Base-by-base conservation (phyloP, 257 asterid genomes). In the Ligustrum vulgare region DNA sequence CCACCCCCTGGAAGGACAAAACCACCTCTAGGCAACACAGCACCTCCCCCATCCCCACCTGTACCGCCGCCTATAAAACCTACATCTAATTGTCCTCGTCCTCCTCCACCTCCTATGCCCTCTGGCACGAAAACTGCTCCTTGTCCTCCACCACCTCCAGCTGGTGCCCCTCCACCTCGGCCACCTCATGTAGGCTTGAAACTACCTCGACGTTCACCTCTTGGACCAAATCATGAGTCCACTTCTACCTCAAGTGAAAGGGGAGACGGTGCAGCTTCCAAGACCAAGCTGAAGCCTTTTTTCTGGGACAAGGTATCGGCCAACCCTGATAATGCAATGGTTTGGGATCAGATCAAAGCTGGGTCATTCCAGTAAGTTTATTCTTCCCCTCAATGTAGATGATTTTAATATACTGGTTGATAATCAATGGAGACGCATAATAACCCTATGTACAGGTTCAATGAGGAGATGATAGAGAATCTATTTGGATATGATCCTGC, bases 271-370 rank as follows among this genome's bases (percentile, higher is more conserved):
- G 86, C 75, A 75, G 79, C 80, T 80, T 39, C 83, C 71, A 95
- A 88, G 84, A 60, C 97, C 71, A 95, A 95, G 90, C 88, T 95
- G 83, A 95, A 95, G 86, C 99, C 99, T 49, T 91, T 95, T 87
- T 95, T 95, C 80, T 95, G 99, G 99, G 99, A 95, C 82, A 95
- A 95, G 84, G 98, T 95, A 35, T 73, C 81, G 43, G 97, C 97
- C 32, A 86, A 90, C 73, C 88, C 97, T 32, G 91, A 95, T 77
- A 83, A 85, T 74, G 84, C 97, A 10, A 95, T 93, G 99, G 98
- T 93, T 79, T 95, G 99, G 99, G 86, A 84, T 84, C 94, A 95
- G 82, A 81, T 95, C 77, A 90, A 82, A 81, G 82, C 86, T 22
- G 99, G 99, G 74, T 95, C 98, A 7, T 95, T 95, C 88, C 99